phyloP scores from a whole-genome alignment of 1,284 basidiomycete genomes.

The Coriolopsis trogii region DNA sequence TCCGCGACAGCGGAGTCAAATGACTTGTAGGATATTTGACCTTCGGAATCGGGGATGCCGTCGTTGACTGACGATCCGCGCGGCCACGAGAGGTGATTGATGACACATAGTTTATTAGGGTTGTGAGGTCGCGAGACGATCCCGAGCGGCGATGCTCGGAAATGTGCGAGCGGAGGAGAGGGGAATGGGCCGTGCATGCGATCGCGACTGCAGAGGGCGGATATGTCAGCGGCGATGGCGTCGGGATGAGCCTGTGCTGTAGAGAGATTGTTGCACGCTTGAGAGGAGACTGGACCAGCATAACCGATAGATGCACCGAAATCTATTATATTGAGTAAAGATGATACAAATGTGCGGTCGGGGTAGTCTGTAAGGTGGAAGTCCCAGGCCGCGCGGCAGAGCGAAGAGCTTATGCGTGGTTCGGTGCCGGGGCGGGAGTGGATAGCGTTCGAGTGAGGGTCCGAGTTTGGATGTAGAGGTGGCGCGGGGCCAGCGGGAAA shows the following conservation, averaged over 20 bases:
- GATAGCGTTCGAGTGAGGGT: conserved; percentile 6
- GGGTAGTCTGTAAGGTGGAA: conserved; percentile 6
- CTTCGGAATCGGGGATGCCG: conserved; percentile 38
- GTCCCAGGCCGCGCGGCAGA: conserved; percentile 1
- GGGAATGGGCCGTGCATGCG: conserved; percentile 31
- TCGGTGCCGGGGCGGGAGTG: not conserved
- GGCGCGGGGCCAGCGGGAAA: conserved; percentile 11
- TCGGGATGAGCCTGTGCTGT: conserved; percentile 3
- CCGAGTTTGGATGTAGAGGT: conserved; percentile 10
- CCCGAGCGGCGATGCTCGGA: conserved; percentile 34
- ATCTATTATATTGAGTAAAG: conserved; percentile 12
- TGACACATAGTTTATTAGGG: conserved; percentile 32
- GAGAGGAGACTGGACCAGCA: not conserved
- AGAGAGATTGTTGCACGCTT: conserved; percentile 6
- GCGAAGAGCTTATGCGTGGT: not conserved
- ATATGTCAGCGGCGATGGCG: conserved; percentile 8
- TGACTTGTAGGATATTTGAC: conserved; percentile 34
- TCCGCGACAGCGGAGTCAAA: conserved; percentile 11
- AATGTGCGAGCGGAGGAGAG: conserved; percentile 26
- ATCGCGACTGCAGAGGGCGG: not conserved
- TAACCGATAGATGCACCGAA: conserved; percentile 4
- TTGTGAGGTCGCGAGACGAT: conserved; percentile 29
- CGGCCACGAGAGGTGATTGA: conserved; percentile 44
- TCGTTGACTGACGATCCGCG: conserved; percentile 38
- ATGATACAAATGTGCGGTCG: conserved; percentile 4